Evolutionary conservation across 2,329 filamentous ascomycete genomes (phyloP), one percentile per base, ranked within the genome.

Genomic region (Epichloe sylvatica): DNA sequence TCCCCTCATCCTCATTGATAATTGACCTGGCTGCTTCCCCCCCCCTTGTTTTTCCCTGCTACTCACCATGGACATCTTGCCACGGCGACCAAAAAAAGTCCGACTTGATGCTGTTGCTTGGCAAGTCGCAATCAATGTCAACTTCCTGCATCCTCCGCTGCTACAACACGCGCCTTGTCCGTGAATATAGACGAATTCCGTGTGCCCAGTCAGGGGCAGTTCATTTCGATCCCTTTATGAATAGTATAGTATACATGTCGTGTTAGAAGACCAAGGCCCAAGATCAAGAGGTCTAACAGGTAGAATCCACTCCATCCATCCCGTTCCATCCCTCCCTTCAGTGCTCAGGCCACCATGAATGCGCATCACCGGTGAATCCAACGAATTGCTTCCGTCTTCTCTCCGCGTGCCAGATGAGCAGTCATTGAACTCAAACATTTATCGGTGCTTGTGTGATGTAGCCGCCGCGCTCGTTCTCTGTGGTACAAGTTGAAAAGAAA

Each of bases 401-500:
- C 5, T 34, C 33, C 37, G 12, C 46, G 23, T 36, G 38, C 38
- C n/a, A 41, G 38, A 47, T 25, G 7, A 19, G 23, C 30, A 9
- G 25, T 41, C 17, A 8, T 36, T n/a, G 6, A 41, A 17, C 13
- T 33, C n/a, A 43, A 46, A 46, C 3, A 46, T 19, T 6, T n/a
- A 41, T 30, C 33, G 30, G 35, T 44, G 23, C n/a, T 43, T 44
- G 8, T 13, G 38, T 47, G 21, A 46, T 19, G 39, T 17, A 19
- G 34, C 33, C 25, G 5, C 34, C 44, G 15, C 39, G 38, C 38
- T 30, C 35, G 2, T 13, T 46, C 30, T 41, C 19, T 36, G 34
- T 50, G 49, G 49, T 50, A 50, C 47, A 50, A 37, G 12, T 38
- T 42, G 37, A 25, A 38, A 21, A 42, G 34, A 46, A 50, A 46